These are phyloP conservation scores for Cercospora sojina DNA, from an alignment of 2,329 filamentous ascomycete species.

Conservation along the genomic window DNA sequence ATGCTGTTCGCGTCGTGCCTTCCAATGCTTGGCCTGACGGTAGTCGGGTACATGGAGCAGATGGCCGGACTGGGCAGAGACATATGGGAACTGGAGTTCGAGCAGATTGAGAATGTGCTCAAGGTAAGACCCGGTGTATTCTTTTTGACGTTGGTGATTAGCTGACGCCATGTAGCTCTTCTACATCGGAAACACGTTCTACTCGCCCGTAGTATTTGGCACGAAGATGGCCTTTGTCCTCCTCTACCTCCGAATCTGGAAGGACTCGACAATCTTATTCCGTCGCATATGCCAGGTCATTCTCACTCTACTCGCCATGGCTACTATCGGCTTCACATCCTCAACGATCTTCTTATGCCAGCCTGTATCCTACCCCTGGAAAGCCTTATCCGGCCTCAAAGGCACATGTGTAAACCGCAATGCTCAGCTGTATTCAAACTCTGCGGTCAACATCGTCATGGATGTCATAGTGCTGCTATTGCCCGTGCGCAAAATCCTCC, in stretches of 20 bases:
- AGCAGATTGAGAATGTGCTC: constrained; percentile 4
- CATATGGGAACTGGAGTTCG: constrained; percentile 8
- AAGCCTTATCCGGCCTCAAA: constrained; percentile 13
- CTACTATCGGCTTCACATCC: constrained; percentile 22
- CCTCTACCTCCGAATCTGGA: constrained; percentile 26
- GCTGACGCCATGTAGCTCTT: constrained; percentile 13
- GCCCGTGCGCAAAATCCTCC: constrained; percentile 22
- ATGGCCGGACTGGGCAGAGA: constrained; percentile 7
- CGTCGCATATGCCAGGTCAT: constrained; percentile 20
- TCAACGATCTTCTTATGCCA: constrained; percentile 21
- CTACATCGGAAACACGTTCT: constrained; percentile 23
- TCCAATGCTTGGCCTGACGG: constrained; percentile 4
- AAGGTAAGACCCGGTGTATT: too few species aligned
- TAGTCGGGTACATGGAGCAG: constrained; percentile 6
- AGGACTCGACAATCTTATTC: constrained; percentile 18
- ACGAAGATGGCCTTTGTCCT: constrained; percentile 24
- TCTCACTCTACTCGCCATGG: constrained; percentile 15
- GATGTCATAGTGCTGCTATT: constrained; percentile 23
- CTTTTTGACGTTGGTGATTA: too few species aligned
- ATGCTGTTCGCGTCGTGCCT: constrained; percentile 5
- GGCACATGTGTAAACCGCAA: constrained; percentile 18
- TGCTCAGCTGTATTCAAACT: constrained; percentile 20
- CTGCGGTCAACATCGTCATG: constrained; percentile 19
- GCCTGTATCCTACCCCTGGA: constrained; percentile 21
- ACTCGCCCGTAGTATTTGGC: constrained; percentile 21